Evolutionary conservation across 2,329 filamentous ascomycete species (phyloP), one percentile per base, ranked within the genome.

Genomic region (Tolypocladium endophyticum): DNA sequence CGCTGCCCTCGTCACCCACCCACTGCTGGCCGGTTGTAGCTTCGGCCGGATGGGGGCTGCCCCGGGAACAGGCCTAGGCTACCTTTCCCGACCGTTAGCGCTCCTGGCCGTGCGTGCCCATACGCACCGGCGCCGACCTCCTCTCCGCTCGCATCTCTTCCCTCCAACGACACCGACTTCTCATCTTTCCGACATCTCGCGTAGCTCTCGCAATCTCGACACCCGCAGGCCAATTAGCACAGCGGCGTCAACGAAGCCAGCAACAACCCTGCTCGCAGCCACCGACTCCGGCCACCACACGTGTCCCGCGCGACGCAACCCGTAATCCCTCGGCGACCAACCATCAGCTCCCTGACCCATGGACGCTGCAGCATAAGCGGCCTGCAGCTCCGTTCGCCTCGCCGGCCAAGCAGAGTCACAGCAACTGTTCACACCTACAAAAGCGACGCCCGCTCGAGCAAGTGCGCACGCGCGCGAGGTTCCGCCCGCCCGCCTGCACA

Each of bases 361-460:
- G 57, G 59, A 35, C 55, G 56, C 59, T 61, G 59, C 59, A 56
- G 59, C 59, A 58, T 54, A 55, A 56, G 59, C 59, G 43, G 56
- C 57, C 59, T 58, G 59, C 59, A 56, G 43, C 8, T 36, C 50
- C 50, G 23, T 58, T 30, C 47, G 57, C 36, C 55, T 28, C 28
- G 55, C 25, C 28, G 28, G 7, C 12, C 53, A 39, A 41, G 54
- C 54, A 56, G 57, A 39, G 50, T 35, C 55, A 60, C 30, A 28
- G 53, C 33, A 50, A 56, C 50, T 60, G 18, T 43, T 53, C 28
- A 39, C 39, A 25, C 58, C 16, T 54, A 36, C 56, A 54, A 39
- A 56, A 25, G 35, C 58, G 54, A 41, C 58, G 43, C 54, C 58
- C 58, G 58, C 58, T 41, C 55, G 18, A 50, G 58, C 58, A 52